Conservation (phyloP, 2,329 filamentous ascomycete species). For the Tolypocladium nubicola region DNA sequence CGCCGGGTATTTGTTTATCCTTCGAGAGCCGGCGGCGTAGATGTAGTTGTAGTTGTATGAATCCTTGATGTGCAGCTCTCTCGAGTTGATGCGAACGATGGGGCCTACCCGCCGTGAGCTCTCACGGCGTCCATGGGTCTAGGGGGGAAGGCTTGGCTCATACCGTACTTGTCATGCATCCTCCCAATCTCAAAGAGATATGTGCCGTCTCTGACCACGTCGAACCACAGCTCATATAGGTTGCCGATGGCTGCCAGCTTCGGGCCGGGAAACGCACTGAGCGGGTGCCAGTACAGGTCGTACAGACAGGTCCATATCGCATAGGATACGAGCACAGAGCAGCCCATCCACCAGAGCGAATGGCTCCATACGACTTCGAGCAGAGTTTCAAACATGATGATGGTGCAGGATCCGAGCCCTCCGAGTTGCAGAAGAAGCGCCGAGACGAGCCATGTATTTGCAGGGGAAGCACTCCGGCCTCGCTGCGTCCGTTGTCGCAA, state of each 20-base stretch:
- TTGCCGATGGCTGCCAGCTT: conserved; percentile 14
- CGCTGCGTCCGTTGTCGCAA: too few species aligned
- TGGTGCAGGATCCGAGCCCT: background rate
- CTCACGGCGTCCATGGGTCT: background rate
- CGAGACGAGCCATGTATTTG: background rate
- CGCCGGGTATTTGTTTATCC: conserved; percentile 1
- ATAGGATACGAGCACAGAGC: background rate
- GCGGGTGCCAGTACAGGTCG: conserved; percentile 18
- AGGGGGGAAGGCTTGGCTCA: background rate
- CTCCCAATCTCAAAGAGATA: conserved; percentile 14
- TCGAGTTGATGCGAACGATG: conserved; percentile 21
- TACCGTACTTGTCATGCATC: conserved; percentile 19
- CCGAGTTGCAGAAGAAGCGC: background rate
- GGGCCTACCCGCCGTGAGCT: conserved; percentile 9
- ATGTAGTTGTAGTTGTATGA: conserved; percentile 14
- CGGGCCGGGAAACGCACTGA: conserved; percentile 18
- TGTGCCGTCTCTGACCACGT: conserved; percentile 11
- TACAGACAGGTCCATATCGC: conserved; percentile 9
- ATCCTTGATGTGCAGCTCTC: conserved; percentile 19
- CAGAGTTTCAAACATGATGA: background rate
- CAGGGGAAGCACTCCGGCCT: background rate
- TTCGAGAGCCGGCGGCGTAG: conserved; percentile 9
- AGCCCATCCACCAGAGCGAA: background rate
- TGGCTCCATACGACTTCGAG: background rate
- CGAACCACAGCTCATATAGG: conserved; percentile 18